Base-by-base conservation (phyloP, 1,284 basidiomycete species). In the Neolentinus lepideus region DNA sequence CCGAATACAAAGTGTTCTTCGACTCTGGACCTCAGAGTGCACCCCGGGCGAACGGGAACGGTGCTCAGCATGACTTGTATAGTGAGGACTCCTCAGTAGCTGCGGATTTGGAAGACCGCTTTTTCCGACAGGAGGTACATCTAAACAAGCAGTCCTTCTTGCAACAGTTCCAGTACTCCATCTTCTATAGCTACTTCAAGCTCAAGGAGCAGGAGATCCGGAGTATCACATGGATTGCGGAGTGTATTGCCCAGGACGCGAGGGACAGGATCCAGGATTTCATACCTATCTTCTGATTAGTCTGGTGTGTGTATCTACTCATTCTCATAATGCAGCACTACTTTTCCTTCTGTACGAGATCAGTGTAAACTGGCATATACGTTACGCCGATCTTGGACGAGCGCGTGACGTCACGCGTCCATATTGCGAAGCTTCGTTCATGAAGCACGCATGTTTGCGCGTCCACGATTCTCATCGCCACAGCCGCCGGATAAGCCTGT, bases 181-280 rank as follows among this genome's bases (percentile, higher is more conserved):
- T 95, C 36, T 98, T 98, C 70, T 98, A 95, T 69, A 88, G 86
- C 66, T 96, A 94, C 67, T 79, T 96, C 72, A 98, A 97, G 76
- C 78, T 99, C 69, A 99, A 99, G 80, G 97, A 99, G 76, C 97
- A 99, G 77, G 97, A 99, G 77, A 95, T 99, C 61, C 77, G 97
- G 63, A 98, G 93, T 67, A 71, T 99, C 66, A 96, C 93, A 31
- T 98, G 95, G 95, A 95, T 98, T 71, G 92, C 94, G 55, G 94
- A 97, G 75, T 97, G 94, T 70, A 95, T 97, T 63, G 92, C 92
- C 14, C 94, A 97, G 75, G 89, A 95, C 72, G 93, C 93, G 54
- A 84, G 86, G 70, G 92, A 96, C 66, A 83, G 94, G 72, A 93
- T 97, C 73, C 86, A 93, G 66, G 92, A 95, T 71, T 94, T 88